A percentile compares a stretch with the other conserved stretches of the same genome.
Evolutionary conservation across 192 early-diverging fungal genomes (phyloP).

Genomic region (Martensiomyces pterosporus): DNA sequence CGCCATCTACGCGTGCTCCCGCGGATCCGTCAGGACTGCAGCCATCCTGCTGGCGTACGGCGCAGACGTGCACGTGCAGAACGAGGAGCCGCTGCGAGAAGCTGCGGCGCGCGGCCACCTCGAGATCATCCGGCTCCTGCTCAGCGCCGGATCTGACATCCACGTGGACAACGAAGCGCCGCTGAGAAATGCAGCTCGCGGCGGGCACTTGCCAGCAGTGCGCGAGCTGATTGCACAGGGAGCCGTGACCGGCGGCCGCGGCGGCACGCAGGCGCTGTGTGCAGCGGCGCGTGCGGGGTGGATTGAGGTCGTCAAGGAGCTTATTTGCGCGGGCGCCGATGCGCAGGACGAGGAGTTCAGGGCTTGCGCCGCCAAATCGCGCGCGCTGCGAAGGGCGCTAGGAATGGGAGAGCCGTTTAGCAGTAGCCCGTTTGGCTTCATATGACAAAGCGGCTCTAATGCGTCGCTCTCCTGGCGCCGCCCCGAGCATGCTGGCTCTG

Average conservation of each 20-base stretch:
- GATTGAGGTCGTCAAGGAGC: slow-evolving; percentile 29
- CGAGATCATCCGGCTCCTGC: slow-evolving; percentile 3
- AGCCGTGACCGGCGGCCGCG: slow-evolving; percentile 9
- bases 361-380: slow-evolving; percentile 24
- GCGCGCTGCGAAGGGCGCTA: slow-evolving; percentile 15
- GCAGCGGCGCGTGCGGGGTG: slow-evolving; percentile 42
- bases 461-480: no score
- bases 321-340: slow-evolving; percentile 37
- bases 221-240: slow-evolving; percentile 19
- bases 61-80: slow-evolving; percentile 20
- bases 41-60: slow-evolving; percentile 22
- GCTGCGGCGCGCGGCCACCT: slow-evolving; percentile 6
- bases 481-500: no score
- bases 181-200: slow-evolving; percentile 26
- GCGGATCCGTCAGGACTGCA: slow-evolving; percentile 19
- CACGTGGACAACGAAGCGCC: slow-evolving; percentile 9
- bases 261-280: slow-evolving; percentile 28
- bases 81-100: slow-evolving; percentile 25
- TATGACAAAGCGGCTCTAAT: no score
- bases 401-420: no score
- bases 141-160: slow-evolving; percentile 6
- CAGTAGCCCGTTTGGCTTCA: no score
- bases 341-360: slow-evolving; percentile 22
- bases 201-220: slow-evolving; percentile 22
- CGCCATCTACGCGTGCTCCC: slow-evolving; percentile 24